Evolutionary conservation across 768 basidiomycete species (phyloP), one percentile per base, ranked within the genome.

Genomic region (Jaapia argillacea): DNA sequence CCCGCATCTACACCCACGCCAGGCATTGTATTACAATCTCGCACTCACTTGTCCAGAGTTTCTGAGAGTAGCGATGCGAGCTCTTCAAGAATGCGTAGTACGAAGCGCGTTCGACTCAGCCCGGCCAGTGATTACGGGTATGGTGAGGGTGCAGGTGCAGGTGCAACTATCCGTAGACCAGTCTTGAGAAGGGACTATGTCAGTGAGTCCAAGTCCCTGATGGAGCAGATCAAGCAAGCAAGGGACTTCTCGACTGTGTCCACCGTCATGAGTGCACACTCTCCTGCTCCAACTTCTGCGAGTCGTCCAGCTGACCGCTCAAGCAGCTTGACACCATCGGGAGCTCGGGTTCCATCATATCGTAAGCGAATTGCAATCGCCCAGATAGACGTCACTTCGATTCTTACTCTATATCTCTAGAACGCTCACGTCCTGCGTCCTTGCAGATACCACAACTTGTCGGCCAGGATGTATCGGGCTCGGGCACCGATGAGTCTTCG

Each of bases 81-180:
- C 50, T 62, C 61, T 46, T 72, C 75, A 16, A 73, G 80, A 46
- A 56, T 84, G 42, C 72, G 88, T 43, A 88, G 85, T 53, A 67
- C 82, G 24, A 91, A 92, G 59, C 78, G 87, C 41, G 69, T 91
- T 45, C 85, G 83, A 53, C 71, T 91, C 20, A 89, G 81, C 53
- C 81, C 85, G 1, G 66, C 66, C 4, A 72, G 68, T 28, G 81
- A 85, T 48, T 73, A 33, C 28, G 28, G 28, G 43, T 71, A 71
- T 51, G 69, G 67, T 2, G 72, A 74, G 42, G 76, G 72, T 0
- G 65, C 60, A 1, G 69, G 66, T 2, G 72, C 68, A 1, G 67
- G 67, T 0, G 69, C 71, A 0, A 58, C 68, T 7, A 66, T 80
- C 6, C 64, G 72, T 10, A 71, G 77, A 24, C 74, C 75, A 0